Percentiles rank a stretch among this genome's conserved stretches.
These are phyloP conservation scores for Waltergamsia citrina DNA, from an alignment of 2,329 filamentous ascomycete genomes.

Conservation along the genomic window DNA sequence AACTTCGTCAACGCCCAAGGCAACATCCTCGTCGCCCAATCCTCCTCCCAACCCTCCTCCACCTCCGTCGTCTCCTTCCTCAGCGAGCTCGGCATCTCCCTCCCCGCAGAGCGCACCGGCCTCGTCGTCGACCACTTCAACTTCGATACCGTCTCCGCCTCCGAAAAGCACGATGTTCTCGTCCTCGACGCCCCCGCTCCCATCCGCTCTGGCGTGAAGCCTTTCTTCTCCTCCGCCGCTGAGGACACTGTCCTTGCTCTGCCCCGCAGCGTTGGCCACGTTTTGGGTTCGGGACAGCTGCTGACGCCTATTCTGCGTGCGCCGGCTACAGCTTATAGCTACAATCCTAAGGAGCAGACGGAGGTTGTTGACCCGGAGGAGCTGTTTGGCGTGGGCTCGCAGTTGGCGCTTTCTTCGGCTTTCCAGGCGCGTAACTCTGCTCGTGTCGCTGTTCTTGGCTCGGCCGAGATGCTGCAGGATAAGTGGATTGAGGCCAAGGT, in stretches of 20 bases:
- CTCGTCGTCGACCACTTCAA: constrained; percentile 93
- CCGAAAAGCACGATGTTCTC: constrained; percentile 82
- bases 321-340: constrained; percentile 79
- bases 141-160: constrained; percentile 68
- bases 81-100: constrained; percentile 76
- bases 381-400: constrained; percentile 72
- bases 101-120: constrained; percentile 78
- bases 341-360: constrained; percentile 82
- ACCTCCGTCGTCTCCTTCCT: constrained; percentile 70
- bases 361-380: constrained; percentile 60
- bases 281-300: constrained; percentile 67
- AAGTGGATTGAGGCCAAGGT: constrained; percentile 81
- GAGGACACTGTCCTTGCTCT: constrained; percentile 60
- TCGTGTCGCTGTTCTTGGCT: constrained; percentile 76
- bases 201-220: constrained; percentile 59
- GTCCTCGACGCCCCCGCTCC: constrained; percentile 61
- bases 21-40: constrained; percentile 82
- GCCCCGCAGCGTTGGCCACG: constrained; percentile 71
- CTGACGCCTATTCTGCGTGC: constrained; percentile 76
- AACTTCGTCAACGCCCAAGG: constrained; percentile 87
- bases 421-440: constrained; percentile 92
- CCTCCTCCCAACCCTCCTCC: constrained; percentile 60
- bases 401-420: constrained; percentile 75
- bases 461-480: constrained; percentile 79
- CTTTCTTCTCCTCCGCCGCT: constrained; percentile 56